Conservation (phyloP, 805 yeast genomes). For the Candida corydali region DNA sequence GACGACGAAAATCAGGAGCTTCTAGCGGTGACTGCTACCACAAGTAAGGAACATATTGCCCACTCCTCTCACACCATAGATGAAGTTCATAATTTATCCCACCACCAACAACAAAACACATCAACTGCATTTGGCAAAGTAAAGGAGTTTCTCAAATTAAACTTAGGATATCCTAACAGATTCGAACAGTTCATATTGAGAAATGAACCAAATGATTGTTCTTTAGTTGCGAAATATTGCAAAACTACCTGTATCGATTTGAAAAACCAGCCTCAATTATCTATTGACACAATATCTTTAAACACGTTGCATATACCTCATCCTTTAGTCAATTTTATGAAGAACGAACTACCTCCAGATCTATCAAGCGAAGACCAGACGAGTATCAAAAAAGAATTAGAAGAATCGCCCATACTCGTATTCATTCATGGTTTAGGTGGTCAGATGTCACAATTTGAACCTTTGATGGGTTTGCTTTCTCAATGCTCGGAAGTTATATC, state of each 20-base stretch:
- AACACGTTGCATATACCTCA: slow-evolving; percentile 47
- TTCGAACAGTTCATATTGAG: slow-evolving; percentile 41
- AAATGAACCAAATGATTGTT: slow-evolving; percentile 52
- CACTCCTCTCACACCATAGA: neutral
- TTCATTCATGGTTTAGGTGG: slow-evolving; percentile 92
- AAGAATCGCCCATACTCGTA: slow-evolving; percentile 54
- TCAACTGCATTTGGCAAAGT: slow-evolving; percentile 17
- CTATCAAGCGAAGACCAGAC: slow-evolving; percentile 10
- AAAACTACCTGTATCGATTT: slow-evolving; percentile 36
- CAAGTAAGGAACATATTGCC: slow-evolving; percentile 1
- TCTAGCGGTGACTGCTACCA: slow-evolving; percentile 11
- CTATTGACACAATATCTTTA: slow-evolving; percentile 32
- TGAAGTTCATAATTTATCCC: slow-evolving; percentile 5
- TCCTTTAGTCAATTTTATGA: slow-evolving; percentile 36
- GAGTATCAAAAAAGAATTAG: slow-evolving; percentile 32
- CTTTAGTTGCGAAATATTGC: slow-evolving; percentile 48
- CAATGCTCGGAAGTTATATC: slow-evolving; percentile 62
- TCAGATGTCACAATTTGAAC: slow-evolving; percentile 79
- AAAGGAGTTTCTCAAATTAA: slow-evolving; percentile 23
- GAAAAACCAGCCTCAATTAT: slow-evolving; percentile 14
- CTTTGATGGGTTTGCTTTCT: slow-evolving; percentile 58
- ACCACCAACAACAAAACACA: slow-evolving; percentile 15
- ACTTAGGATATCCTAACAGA: slow-evolving; percentile 19
- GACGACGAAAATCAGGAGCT: slow-evolving; percentile 13
- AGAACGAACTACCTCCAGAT: slow-evolving; percentile 20